Conservation (phyloP, 352 stramenopile species). For the Saprolegnia diclina region DNA sequence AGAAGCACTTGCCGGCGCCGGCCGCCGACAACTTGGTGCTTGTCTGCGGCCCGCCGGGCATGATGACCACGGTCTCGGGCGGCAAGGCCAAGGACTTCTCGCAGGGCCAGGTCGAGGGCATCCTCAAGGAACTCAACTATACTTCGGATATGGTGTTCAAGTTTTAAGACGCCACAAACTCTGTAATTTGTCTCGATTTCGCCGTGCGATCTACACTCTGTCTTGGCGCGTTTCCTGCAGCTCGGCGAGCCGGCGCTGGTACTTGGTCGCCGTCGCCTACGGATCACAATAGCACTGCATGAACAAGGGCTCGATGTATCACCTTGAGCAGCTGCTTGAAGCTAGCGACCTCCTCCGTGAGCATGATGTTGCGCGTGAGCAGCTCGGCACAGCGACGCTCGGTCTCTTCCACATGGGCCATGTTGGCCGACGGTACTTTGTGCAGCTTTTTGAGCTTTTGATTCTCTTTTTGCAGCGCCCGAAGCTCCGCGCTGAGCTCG, state of each 20-base stretch:
- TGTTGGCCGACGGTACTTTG: neutral
- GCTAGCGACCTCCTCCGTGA: constrained; percentile 52
- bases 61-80: constrained; percentile 87
- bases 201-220: neutral
- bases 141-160: constrained; percentile 77
- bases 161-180: constrained; percentile 43
- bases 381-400: constrained; percentile 54
- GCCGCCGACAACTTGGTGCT: constrained; percentile 78
- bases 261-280: constrained; percentile 13
- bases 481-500: neutral
- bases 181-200: neutral
- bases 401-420: constrained; percentile 40
- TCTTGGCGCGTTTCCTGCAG: neutral
- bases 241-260: constrained; percentile 3
- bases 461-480: constrained; percentile 19
- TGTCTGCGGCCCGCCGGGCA: constrained; percentile 82
- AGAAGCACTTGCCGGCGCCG: constrained; percentile 70
- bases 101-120: constrained; percentile 77
- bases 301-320: neutral
- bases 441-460: constrained; percentile 33
- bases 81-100: constrained; percentile 81
- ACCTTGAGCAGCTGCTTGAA: constrained; percentile 40
- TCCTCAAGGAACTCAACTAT: constrained; percentile 82
- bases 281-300: neutral
- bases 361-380: constrained; percentile 67